Evolutionary conservation across 345 rosid genomes (phyloP), one percentile per base, ranked within the genome.

Genomic region (Adansonia digitata): DNA sequence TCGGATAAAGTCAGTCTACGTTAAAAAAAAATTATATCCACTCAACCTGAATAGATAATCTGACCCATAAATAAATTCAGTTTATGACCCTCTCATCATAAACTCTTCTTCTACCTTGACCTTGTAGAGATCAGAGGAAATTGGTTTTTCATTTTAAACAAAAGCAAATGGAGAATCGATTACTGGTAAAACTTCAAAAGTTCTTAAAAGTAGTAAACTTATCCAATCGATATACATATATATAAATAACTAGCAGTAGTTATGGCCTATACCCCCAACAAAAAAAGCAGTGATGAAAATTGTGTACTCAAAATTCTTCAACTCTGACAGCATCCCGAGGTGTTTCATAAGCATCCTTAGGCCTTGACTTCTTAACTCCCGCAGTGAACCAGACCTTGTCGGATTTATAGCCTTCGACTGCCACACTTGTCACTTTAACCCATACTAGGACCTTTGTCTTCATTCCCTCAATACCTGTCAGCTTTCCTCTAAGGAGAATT

Each of bases 301-400:
- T 11, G 9, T 27, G n/a, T 27, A 40, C 17, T 91, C 85, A 95
- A 78, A 90, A 95, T 80, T 93, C 99, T 39, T 85, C 85, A 2
- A 89, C 94, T 78, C 90, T 86, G 51, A 86, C 72, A 42, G 91
- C 91, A 42, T 85, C 86, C 75, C 77, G 88, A 49, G 92, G 93
- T 2, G 79, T 73, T 60, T 89, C 90, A 45, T 88, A 93, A 12
- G 87, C 93, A 56, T 78, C 84, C 84, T 86, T 91, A 0, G 93
- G 81, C 78, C 94, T 92, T 1, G 98, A 85, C 79, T 93, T 93
- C 90, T 85, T 93, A 37, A 93, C 94, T 52, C 99, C 97, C 0
- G 99, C 98, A 7, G 97, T 91, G 70, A 95, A 91, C 94, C 98
- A 95, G 3, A 95, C 86, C 86, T 93, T 95, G 79, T 95, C 98